These are phyloP conservation scores for Trifolium pratense DNA, from an alignment of 306 rosid genomes.

Conservation along the genomic window DNA sequence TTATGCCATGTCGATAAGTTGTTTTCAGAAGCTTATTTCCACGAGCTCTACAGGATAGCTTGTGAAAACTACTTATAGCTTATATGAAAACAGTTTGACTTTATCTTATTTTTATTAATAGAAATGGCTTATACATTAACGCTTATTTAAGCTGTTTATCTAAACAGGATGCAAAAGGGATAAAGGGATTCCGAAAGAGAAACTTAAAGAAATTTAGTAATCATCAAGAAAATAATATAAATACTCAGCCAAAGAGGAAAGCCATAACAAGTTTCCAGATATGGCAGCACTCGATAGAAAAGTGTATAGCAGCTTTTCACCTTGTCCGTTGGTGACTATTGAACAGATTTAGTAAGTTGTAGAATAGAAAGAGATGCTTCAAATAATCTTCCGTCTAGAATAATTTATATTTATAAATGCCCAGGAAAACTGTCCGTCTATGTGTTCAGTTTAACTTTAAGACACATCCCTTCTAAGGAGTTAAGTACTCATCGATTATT, in stretches of 20 bases:
- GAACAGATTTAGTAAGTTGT: slow-evolving; percentile 16
- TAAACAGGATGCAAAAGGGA: not conserved
- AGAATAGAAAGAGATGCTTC: slow-evolving; percentile 8
- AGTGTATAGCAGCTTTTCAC: not conserved
- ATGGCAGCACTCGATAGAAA: not conserved
- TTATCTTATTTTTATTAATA: too few species aligned
- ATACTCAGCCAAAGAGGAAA: slow-evolving; percentile 5
- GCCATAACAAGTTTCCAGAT: slow-evolving; percentile 14
- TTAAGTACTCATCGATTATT: not conserved
- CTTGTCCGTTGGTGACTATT: not conserved
- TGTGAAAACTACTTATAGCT: too few species aligned
- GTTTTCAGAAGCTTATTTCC: too few species aligned
- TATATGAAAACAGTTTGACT: too few species aligned
- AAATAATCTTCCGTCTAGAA: slow-evolving; percentile 31
- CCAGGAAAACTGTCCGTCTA: not conserved
- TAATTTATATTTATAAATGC: slow-evolving; percentile 6
- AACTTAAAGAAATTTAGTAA: not conserved
- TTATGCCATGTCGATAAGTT: too few species aligned
- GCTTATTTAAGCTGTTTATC: too few species aligned
- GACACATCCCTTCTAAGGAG: not conserved
- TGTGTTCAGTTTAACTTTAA: not conserved
- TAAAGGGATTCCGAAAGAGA: not conserved
- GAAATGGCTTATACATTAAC: too few species aligned
- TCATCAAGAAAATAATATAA: slow-evolving; percentile 19
- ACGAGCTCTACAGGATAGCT: too few species aligned